Conservation (phyloP, 345 rosid genomes). For the Pistacia integerrima region DNA sequence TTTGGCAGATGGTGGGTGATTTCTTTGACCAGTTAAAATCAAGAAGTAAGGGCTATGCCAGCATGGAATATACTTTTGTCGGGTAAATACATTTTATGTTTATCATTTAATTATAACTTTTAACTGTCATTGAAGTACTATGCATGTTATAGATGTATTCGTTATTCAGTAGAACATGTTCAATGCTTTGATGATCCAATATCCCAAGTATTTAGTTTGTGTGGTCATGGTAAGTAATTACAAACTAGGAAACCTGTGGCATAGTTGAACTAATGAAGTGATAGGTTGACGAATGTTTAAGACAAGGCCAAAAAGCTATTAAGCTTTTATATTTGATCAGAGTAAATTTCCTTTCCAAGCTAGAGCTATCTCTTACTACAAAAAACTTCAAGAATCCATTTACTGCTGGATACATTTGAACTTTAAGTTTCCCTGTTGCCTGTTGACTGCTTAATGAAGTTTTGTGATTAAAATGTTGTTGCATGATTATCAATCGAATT, state of each 20-base stretch:
- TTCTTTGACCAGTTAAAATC: slow-evolving; percentile 97
- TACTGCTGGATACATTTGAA: background rate
- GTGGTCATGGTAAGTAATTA: background rate
- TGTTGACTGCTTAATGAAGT: background rate
- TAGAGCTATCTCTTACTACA: background rate
- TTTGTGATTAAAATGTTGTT: background rate
- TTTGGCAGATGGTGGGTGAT: slow-evolving; percentile 95
- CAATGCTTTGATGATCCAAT: background rate
- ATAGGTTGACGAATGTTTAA: background rate
- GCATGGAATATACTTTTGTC: slow-evolving; percentile 91
- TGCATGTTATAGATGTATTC: slow-evolving; percentile 10
- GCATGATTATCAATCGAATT: background rate
- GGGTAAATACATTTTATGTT: slow-evolving; percentile 54
- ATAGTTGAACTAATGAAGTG: background rate
- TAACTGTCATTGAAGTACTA: background rate
- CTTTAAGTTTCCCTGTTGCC: background rate
- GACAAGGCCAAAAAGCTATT: background rate
- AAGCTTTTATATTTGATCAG: background rate
- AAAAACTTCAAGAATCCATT: background rate
- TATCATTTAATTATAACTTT: background rate
- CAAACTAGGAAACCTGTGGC: background rate
- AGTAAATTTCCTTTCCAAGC: background rate
- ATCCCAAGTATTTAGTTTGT: background rate
- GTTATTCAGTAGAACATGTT: slow-evolving; percentile 1
- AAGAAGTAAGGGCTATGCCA: slow-evolving; percentile 95